These are phyloP conservation scores for Prunus mira DNA, from an alignment of 306 rosid species.

Conservation along the genomic window DNA sequence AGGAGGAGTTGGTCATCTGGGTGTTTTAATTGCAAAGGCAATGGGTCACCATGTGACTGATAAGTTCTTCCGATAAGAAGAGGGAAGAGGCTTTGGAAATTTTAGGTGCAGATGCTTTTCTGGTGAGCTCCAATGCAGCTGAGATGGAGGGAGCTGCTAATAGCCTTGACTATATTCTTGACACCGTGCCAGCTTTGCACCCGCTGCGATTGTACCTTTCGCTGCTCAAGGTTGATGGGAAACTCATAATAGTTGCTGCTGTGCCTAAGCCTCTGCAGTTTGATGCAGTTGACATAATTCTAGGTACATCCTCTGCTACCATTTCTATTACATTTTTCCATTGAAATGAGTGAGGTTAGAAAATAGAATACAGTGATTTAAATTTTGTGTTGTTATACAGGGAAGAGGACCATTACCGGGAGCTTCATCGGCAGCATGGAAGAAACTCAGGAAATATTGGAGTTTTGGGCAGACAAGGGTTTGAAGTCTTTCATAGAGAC, in stretches of 20 bases:
- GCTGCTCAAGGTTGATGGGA: conserved; percentile 36
- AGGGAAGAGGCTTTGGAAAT: conserved; percentile 36
- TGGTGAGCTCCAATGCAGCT: conserved; percentile 32
- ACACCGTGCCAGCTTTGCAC: conserved; percentile 43
- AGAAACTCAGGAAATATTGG: conserved; percentile 33
- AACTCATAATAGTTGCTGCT: conserved; percentile 40
- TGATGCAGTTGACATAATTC: conserved; percentile 28
- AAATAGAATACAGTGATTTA: neutral
- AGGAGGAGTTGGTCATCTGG: conserved; percentile 47
- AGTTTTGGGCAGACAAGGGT: conserved; percentile 35
- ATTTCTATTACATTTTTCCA: neutral
- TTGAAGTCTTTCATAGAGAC: conserved; percentile 28
- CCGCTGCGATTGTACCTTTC: conserved; percentile 32
- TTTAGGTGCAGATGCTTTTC: conserved; percentile 41
- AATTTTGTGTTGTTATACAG: conserved; percentile 11
- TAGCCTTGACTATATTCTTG: conserved; percentile 42
- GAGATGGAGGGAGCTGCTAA: conserved; percentile 35
- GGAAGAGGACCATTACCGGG: conserved; percentile 38
- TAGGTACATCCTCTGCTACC: conserved; percentile 19
- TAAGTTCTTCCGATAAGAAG: conserved; percentile 54
- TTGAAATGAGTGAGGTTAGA: neutral
- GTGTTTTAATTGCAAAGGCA: conserved; percentile 47
- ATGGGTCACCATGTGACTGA: conserved; percentile 50
- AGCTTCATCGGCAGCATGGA: conserved; percentile 52
- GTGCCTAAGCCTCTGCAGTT: conserved; percentile 37